Percentiles rank a stretch among this genome's conserved stretches.
Conservation (phyloP, 306 rosid genomes). For the Carpinus fangiana region DNA sequence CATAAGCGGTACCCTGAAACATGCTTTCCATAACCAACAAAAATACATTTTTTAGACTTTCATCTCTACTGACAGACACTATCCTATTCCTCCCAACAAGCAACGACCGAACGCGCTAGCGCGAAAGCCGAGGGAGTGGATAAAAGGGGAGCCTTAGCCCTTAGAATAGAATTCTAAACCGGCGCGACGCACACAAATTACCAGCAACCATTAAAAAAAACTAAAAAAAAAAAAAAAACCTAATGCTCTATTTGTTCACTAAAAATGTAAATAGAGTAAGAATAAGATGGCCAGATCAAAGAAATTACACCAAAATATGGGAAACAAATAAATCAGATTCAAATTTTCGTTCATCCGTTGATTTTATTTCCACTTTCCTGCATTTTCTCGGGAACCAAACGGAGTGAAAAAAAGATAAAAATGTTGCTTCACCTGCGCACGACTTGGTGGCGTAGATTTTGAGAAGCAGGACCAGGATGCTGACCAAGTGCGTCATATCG, state of each 20-base stretch:
- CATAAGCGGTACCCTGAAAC: no score
- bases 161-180: no score
- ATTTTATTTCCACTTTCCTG: no score
- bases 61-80: no score
- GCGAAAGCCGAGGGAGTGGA: no score
- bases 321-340: not conserved
- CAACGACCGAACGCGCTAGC: no score
- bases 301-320: not conserved
- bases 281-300: not conserved
- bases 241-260: conserved; percentile 4
- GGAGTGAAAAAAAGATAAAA: no score
- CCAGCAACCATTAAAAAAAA: not conserved
- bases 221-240: conserved; percentile 5
- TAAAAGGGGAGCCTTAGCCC: no score
- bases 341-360: no score
- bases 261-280: not conserved
- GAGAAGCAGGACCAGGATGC: conserved; percentile 86
- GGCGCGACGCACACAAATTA: not conserved
- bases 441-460: conserved; percentile 97
- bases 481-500: conserved; percentile 89
- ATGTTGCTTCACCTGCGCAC: conserved; percentile 60
- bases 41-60: no score
- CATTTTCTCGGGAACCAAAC: not conserved
- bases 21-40: no score
- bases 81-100: no score